Evolutionary conservation across 768 basidiomycete species (phyloP).

Genomic region (Cystofilobasidium bisporidii): DNA sequence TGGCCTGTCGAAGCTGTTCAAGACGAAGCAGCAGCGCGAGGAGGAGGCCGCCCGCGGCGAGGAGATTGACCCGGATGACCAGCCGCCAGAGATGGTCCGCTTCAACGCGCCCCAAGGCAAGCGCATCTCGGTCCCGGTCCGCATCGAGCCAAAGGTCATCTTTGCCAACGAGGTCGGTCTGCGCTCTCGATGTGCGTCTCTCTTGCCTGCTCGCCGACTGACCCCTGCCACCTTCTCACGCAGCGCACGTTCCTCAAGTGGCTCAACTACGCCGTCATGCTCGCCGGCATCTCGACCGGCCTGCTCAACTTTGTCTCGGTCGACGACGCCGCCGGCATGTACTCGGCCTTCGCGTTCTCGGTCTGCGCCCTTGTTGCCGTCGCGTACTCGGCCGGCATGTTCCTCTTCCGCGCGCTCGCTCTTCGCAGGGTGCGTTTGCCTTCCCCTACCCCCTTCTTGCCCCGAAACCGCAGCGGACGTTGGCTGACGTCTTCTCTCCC

Average conservation of each 20-base stretch:
- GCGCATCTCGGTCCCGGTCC: slow-evolving; percentile 82
- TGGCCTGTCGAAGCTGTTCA: slow-evolving; percentile 47
- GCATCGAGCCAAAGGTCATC: slow-evolving; percentile 88
- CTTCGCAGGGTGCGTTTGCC: slow-evolving; percentile 29
- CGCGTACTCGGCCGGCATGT: slow-evolving; percentile 52
- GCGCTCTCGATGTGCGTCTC: neutral
- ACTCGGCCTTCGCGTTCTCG: slow-evolving; percentile 82
- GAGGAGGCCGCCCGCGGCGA: slow-evolving; percentile 46
- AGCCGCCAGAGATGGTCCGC: slow-evolving; percentile 41
- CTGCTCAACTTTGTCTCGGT: slow-evolving; percentile 45
- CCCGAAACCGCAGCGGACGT: neutral
- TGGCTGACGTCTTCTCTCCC: neutral
- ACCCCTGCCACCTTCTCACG: neutral
- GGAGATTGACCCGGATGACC: slow-evolving; percentile 40
- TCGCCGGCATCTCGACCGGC: slow-evolving; percentile 80
- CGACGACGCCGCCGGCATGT: slow-evolving; percentile 54
- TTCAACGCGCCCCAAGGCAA: slow-evolving; percentile 79
- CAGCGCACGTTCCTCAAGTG: slow-evolving; percentile 55
- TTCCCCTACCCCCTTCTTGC: neutral
- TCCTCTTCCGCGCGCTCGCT: slow-evolving; percentile 36
- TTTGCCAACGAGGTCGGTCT: slow-evolving; percentile 55
- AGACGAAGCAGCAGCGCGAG: slow-evolving; percentile 36
- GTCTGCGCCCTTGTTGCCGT: slow-evolving; percentile 79
- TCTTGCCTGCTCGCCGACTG: slow-evolving; percentile 6
- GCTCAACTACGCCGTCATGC: slow-evolving; percentile 76